Conservation (phyloP, 1,139 yeast species). For the Scheffersomyces cryptocercus region DNA sequence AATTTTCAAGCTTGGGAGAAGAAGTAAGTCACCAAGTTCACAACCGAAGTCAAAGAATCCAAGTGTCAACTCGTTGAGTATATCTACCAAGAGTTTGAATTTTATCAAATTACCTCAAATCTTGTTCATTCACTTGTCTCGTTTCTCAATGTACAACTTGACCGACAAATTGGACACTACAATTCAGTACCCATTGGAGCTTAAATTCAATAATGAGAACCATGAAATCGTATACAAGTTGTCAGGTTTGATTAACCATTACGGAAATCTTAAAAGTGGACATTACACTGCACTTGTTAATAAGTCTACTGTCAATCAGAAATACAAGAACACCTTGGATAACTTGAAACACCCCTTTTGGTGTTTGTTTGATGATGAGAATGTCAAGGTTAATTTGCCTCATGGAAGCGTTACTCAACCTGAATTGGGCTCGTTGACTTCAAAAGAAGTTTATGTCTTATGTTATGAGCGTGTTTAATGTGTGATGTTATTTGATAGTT, state of each 20-base stretch:
- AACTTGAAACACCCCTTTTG: conserved; percentile 40
- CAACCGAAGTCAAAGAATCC: conserved; percentile 18
- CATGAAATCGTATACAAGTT: conserved; percentile 51
- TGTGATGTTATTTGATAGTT: neutral
- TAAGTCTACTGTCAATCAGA: conserved; percentile 40
- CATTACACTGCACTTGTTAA: conserved; percentile 72
- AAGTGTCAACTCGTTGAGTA: conserved; percentile 6
- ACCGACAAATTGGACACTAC: conserved; percentile 57
- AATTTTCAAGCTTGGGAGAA: conserved; percentile 35
- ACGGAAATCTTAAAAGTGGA: conserved; percentile 70
- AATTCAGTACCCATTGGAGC: conserved; percentile 52
- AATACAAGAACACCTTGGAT: conserved; percentile 19
- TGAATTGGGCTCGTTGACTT: conserved; percentile 40
- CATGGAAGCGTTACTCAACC: conserved; percentile 45
- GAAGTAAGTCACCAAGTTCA: conserved; percentile 34
- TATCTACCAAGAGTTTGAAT: conserved; percentile 55
- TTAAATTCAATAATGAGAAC: conserved; percentile 48
- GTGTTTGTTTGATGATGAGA: conserved; percentile 76
- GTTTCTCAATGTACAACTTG: conserved; percentile 55
- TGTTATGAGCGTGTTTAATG: conserved; percentile 56
- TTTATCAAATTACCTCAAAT: conserved; percentile 67
- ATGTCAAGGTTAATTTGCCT: conserved; percentile 46
- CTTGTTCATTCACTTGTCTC: conserved; percentile 63
- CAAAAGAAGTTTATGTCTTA: conserved; percentile 71
- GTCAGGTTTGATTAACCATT: conserved; percentile 67